Conservation (phyloP, 2,329 filamentous ascomycete genomes). For the Nemania sp. region DNA sequence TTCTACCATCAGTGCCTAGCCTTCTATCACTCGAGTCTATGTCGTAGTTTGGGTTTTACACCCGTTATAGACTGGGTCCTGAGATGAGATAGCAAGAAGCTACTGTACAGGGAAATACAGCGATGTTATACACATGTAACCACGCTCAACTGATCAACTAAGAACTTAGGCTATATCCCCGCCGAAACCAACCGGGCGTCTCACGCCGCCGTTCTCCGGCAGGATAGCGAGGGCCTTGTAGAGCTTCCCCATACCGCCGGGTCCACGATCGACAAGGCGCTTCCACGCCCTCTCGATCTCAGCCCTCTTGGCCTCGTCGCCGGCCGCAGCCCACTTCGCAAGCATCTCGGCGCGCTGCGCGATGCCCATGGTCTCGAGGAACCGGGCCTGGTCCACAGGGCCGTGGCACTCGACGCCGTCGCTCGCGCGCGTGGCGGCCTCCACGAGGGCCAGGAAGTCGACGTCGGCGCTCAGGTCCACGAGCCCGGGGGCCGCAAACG, state of each 20-base stretch:
- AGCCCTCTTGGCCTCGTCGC: conserved; percentile 61
- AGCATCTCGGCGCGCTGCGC: conserved; percentile 79
- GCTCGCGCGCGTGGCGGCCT: conserved; percentile 80
- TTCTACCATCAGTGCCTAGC: background rate
- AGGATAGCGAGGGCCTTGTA: conserved; percentile 95
- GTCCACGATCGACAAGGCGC: conserved; percentile 84
- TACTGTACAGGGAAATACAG: conserved; percentile 8
- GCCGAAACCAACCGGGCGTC: conserved; percentile 91
- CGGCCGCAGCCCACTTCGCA: conserved; percentile 59
- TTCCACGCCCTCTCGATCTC: conserved; percentile 81
- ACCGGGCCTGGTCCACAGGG: conserved; percentile 85
- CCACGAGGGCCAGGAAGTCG: conserved; percentile 88
- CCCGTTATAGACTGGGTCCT: background rate
- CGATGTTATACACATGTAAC: background rate
- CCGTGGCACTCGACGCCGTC: conserved; percentile 91
- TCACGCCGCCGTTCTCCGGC: conserved; percentile 79
- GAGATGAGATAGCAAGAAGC: background rate
- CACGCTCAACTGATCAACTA: conserved; percentile 11
- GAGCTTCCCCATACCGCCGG: conserved; percentile 89
- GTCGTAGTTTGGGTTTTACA: background rate
- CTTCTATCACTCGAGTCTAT: background rate
- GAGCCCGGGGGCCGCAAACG: conserved; percentile 81
- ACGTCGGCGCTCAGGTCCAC: conserved; percentile 94
- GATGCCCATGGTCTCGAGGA: conserved; percentile 85
- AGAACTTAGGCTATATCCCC: conserved; percentile 65